Evolutionary conservation across 148 eudicot species (phyloP), one percentile per base, ranked within the genome.

Genomic region (Vaccinium vitisidaea): DNA sequence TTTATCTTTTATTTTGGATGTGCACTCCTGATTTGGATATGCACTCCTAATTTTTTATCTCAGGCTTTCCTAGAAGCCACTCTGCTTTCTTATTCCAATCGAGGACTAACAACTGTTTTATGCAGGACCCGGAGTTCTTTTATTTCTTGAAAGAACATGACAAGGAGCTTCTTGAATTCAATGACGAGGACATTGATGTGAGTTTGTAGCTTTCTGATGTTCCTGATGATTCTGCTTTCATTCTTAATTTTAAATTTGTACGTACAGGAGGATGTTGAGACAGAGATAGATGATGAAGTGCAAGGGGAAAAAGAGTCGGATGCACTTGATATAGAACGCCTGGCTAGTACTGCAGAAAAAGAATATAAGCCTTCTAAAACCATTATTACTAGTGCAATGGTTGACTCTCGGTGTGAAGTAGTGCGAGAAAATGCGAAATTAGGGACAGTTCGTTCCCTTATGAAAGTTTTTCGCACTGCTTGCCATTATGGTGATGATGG

Each of bases 401-500:
- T 95, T 80, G 93, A 94, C 84, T 86, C 98, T 11, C 95, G 99
- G 99, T 91, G 95, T 87, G 86, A 87, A 30, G 88, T 89, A 71
- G 90, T 95, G 81, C 85, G 77, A 43, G 91, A 90, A 79, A 88
- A 87, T 73, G 85, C 87, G 61, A 97, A 89, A 87, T 56, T 95
- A 74, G 92, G 93, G 43, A 92, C 98, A 53, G 84, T 97, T 76
- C 94, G 98, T 63, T 91, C 94, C 77, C 89, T 97, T 49, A 71
- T 97, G 88, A 95, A 88, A 88, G 99, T 96, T 82, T 97, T 91
- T 79, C 93, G 93, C 77, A 87, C 86, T 82, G 98, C 99, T 78
- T 97, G 99, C 88, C 99, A 97, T 88, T 94, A 92, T 84, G 99
- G 98, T 39, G 98, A 95, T 84, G 98, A 97, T 77, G 90, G 82